Evolutionary conservation across 192 early-diverging fungal genomes (phyloP).

Genomic region (Rhizophagus clarus): DNA sequence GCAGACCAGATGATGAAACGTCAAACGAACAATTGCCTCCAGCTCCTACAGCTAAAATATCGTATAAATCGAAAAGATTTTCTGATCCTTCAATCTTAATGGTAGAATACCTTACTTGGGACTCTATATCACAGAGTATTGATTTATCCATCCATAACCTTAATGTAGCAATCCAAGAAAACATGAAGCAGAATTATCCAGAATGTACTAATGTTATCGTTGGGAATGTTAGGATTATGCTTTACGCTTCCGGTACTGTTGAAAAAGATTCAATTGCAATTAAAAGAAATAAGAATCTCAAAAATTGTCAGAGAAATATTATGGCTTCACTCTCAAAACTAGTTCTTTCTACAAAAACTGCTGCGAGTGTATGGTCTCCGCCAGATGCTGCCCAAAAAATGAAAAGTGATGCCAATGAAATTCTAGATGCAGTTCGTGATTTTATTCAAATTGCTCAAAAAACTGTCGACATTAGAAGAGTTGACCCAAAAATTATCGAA

Average conservation of each 20-base stretch:
- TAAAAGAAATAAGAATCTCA: slow-evolving; percentile 65
- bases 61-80: not conserved
- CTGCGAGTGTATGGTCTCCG: slow-evolving; percentile 86
- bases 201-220: slow-evolving; percentile 63
- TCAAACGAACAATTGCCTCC: not conserved
- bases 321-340: slow-evolving; percentile 83
- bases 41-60: not conserved
- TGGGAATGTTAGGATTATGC: slow-evolving; percentile 80
- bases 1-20: not conserved
- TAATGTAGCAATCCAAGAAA: slow-evolving; percentile 50
- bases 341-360: slow-evolving; percentile 78
- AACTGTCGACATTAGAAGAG: slow-evolving; percentile 33
- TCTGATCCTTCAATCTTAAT: not conserved
- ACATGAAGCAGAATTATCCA: slow-evolving; percentile 57
- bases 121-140: slow-evolving; percentile 49
- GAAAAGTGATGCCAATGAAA: slow-evolving; percentile 71
- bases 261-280: slow-evolving; percentile 68
- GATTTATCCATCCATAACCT: slow-evolving; percentile 56
- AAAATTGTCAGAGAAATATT: slow-evolving; percentile 72
- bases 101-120: slow-evolving; percentile 51
- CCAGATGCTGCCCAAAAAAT: slow-evolving; percentile 78
- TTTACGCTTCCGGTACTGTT: slow-evolving; percentile 75
- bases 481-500: slow-evolving; percentile 24
- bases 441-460: slow-evolving; percentile 75
- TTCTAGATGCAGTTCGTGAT: slow-evolving; percentile 70